Percentiles rank a stretch among this genome's conserved stretches.
These are phyloP conservation scores for Aspergillus glaucus DNA, from an alignment of 2,329 filamentous ascomycete genomes.

Conservation along the genomic window DNA sequence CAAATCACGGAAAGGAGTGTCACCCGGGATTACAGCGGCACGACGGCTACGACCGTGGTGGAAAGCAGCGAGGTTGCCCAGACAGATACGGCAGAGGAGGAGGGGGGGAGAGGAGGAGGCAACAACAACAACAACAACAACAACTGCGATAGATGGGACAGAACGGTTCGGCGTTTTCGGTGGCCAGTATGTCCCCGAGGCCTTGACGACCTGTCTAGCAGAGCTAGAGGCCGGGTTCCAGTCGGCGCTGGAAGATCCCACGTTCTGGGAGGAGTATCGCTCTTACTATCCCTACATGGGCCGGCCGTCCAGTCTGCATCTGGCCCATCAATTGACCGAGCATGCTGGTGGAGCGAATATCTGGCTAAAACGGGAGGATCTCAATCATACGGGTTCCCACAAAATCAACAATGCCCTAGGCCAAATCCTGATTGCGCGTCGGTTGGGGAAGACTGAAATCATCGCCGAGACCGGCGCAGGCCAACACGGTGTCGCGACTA, in stretches of 20 bases:
- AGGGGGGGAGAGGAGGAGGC: too few species aligned
- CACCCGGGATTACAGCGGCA: conserved; percentile 40
- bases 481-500: conserved; percentile 91
- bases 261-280: conserved; percentile 95
- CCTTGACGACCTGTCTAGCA: conserved; percentile 90
- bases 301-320: conserved; percentile 81
- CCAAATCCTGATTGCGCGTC: conserved; percentile 64
- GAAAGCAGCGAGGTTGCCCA: conserved; percentile 54
- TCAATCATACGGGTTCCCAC: conserved; percentile 30
- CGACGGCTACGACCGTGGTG: conserved; percentile 52
- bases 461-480: conserved; percentile 96
- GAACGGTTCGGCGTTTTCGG: conserved; percentile 92
- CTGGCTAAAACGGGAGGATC: conserved; percentile 94
- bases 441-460: conserved; percentile 85
- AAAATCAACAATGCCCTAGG: background rate
- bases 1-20: conserved; percentile 54
- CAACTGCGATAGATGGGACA: conserved; percentile 52
- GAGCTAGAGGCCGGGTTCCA: conserved; percentile 90
- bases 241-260: conserved; percentile 73
- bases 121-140: too few species aligned
- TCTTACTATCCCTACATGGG: conserved; percentile 98
- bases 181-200: conserved; percentile 95
- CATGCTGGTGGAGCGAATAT: conserved; percentile 89
- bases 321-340: conserved; percentile 81
- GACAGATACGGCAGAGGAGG: conserved; percentile 58